Evolutionary conservation across 208 protist species (phyloP).

Genomic region (Leishmania gerbilli): DNA sequence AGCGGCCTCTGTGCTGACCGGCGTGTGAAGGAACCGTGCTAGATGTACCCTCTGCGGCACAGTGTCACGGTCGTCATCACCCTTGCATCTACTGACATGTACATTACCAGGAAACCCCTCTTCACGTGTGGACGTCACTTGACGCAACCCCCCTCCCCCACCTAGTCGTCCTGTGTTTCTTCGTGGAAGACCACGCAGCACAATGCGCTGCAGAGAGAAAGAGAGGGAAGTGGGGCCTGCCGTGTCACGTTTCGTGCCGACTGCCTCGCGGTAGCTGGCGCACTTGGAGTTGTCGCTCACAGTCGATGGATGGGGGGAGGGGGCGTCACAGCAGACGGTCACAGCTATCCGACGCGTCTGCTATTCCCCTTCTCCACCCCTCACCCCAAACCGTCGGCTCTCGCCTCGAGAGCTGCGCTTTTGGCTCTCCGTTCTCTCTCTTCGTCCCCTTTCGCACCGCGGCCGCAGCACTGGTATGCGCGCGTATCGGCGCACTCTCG

Average conservation of each 20-base stretch:
- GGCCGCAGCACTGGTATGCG: neutral
- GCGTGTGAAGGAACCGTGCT: conserved; percentile 32
- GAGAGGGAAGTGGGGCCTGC: neutral
- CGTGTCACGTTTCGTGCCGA: neutral
- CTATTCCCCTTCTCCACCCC: neutral
- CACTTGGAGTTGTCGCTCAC: neutral
- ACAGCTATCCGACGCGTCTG: neutral
- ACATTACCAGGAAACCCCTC: neutral
- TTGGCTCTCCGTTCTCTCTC: neutral
- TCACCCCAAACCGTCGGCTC: neutral
- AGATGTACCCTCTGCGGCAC: neutral
- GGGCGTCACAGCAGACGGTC: neutral
- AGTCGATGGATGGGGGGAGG: too few species aligned
- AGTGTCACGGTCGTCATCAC: neutral
- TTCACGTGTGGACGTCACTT: neutral
- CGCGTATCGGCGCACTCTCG: neutral
- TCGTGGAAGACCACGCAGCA: neutral
- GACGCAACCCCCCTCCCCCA: neutral
- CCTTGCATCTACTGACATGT: neutral
- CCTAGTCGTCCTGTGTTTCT: neutral
- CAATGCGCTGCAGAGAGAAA: neutral
- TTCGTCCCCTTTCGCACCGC: neutral
- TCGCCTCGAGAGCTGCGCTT: neutral
- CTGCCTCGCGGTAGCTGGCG: neutral
- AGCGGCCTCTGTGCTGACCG: conserved; percentile 46